Base-by-base conservation (phyloP, 208 protist genomes). In the Blastocrithidia nonstop region DNA sequence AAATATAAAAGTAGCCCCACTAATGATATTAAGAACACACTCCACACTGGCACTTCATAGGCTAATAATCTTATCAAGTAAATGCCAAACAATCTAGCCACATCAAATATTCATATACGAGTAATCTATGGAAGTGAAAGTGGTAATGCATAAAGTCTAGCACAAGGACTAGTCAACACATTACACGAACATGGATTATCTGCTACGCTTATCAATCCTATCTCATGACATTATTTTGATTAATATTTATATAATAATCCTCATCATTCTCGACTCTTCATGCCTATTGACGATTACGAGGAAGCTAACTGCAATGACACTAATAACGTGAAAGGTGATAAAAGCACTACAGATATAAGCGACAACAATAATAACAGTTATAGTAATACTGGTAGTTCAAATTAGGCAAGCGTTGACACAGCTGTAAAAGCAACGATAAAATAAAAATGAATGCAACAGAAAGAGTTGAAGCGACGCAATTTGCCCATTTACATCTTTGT, bases 111-210 rank as follows among this genome's bases (percentile, higher is more conserved):
- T 4, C 6, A 21, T 4, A 61, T 88, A 24, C 56, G 68, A 23
- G 69, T 88, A 4, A 54, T 88, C 24, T 88, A 75, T 37, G 79
- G 74, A 19, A 82, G 54, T 43, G 68, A 65, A 36, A 67, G 66
- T 20, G 79, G 79, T 15, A 88, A 73, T 21, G 79, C 79, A 3
- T 74, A 88, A 50, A 40, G 26, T 15, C 58, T 74, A 25, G 73
- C 79, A 36, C 80, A 63, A 32, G 60, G 59, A 7, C 66, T 88
- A 11, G 70, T 73, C 15, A 33, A 51, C 11, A 40, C 65, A 8
- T 57, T 88, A 20, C 49, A 48, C n/a, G 73, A 76, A 33, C 73
- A 57, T 21, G 62, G 65, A 15, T 71, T 77, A 28, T 45, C 35
- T 13, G 57, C 63, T 1, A 40, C 47, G 22, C 71, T 84, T 20